phyloP scores from a whole-genome alignment of 257 asterid species.

The Nicotiana paniculata region DNA sequence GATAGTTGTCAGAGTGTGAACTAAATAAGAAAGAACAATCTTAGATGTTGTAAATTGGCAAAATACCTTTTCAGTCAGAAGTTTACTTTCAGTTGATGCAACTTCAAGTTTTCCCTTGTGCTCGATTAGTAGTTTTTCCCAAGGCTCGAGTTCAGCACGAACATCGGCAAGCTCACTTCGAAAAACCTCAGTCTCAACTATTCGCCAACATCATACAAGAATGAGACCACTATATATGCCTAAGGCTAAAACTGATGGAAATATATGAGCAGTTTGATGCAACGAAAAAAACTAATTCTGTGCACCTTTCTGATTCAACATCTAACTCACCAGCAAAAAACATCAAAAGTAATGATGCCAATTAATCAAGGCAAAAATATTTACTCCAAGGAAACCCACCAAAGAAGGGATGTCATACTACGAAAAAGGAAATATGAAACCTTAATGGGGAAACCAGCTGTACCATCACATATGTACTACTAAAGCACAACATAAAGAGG shows the following conservation, averaged over 20 bases:
- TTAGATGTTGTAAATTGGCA: neutral
- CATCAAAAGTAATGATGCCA: neutral
- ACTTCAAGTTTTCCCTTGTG: conserved; percentile 85
- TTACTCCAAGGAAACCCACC: neutral
- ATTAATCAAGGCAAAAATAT: neutral
- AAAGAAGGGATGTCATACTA: neutral
- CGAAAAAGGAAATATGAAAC: neutral
- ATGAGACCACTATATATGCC: neutral
- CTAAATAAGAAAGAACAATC: neutral
- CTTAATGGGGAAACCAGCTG: neutral
- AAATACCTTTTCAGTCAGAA: conserved; percentile 64
- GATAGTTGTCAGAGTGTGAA: neutral
- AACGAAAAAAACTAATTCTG: neutral
- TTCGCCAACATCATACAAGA: conserved; percentile 16
- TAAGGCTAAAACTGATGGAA: neutral
- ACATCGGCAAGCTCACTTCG: conserved; percentile 73
- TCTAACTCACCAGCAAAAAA: neutral
- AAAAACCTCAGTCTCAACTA: conserved; percentile 83
- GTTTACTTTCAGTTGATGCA: conserved; percentile 71
- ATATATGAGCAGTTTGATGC: neutral
- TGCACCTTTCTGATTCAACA: neutral
- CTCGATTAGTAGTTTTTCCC: conserved; percentile 89
- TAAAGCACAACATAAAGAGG: neutral
- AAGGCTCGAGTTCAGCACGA: conserved; percentile 85
- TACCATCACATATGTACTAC: neutral